A percentile compares a stretch with the other conserved stretches of the same genome.
phyloP scores from a whole-genome alignment of 2,329 filamentous ascomycete species.

The Penicillium rolfsii region DNA sequence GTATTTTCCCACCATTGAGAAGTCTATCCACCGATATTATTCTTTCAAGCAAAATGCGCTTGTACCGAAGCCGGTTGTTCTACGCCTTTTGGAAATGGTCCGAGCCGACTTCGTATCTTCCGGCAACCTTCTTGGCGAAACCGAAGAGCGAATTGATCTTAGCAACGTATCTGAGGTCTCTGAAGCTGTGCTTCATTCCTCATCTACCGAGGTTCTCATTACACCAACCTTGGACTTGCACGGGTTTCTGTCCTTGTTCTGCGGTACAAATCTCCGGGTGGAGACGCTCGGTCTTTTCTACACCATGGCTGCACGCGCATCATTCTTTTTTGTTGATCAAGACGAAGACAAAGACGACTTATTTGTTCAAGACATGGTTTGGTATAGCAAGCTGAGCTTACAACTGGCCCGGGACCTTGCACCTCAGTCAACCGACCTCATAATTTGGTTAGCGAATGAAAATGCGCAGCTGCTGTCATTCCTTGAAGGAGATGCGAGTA shows the following conservation, averaged over 20 bases:
- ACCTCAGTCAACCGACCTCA: slow-evolving; percentile 20
- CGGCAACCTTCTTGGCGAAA: slow-evolving; percentile 1
- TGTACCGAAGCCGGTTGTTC: slow-evolving; percentile 17
- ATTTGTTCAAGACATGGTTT: slow-evolving; percentile 20
- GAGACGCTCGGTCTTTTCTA: slow-evolving; percentile 23
- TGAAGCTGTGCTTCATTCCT: slow-evolving; percentile 11
- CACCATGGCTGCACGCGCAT: slow-evolving; percentile 21
- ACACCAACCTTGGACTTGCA: slow-evolving; percentile 16
- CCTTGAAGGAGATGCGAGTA: slow-evolving; percentile 24
- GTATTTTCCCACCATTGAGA: slow-evolving; percentile 18
- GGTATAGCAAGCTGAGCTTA: slow-evolving; percentile 18
- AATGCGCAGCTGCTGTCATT: slow-evolving; percentile 18
- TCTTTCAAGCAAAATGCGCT: slow-evolving; percentile 13
- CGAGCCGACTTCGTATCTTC: slow-evolving; percentile 1
- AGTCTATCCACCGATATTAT: slow-evolving; percentile 17
- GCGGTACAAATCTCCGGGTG: slow-evolving; percentile 20
- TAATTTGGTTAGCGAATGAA: slow-evolving; percentile 23
- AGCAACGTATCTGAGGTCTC: not conserved
- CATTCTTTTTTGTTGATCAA: not conserved
- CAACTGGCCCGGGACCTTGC: slow-evolving; percentile 22
- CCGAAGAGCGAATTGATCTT: slow-evolving; percentile 1
- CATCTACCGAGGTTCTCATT: slow-evolving; percentile 15
- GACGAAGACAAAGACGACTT: slow-evolving; percentile 1
- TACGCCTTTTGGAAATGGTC: slow-evolving; percentile 12
- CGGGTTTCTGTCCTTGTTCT: slow-evolving; percentile 20